Evolutionary conservation across 2,329 filamentous ascomycete species (phyloP).

Genomic region (Sporothrix protearum): DNA sequence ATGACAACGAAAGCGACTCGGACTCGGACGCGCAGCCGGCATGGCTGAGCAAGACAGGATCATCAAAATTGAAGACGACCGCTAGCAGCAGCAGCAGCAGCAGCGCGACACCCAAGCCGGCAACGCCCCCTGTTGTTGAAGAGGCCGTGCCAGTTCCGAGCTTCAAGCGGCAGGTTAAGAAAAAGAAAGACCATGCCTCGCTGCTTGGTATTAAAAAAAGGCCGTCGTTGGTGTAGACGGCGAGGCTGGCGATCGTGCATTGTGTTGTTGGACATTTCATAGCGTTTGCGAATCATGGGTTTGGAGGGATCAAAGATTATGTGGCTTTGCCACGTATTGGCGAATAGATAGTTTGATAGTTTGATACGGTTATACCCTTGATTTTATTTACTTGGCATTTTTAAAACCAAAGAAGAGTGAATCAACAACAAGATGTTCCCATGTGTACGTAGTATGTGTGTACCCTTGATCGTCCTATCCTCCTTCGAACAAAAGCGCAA

Average conservation of each 20-base stretch:
- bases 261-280: neutral
- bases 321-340: neutral
- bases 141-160: conserved; percentile 40
- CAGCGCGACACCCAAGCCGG: conserved; percentile 33
- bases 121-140: neutral
- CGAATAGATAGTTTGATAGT: neutral
- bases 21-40: neutral
- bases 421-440: neutral
- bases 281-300: neutral
- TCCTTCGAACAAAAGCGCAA: neutral
- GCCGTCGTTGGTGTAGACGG: conserved; percentile 51
- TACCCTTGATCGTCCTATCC: neutral
- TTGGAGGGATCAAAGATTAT: neutral
- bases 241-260: neutral
- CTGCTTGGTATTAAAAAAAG: conserved; percentile 87
- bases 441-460: conserved; percentile 2
- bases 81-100: conserved; percentile 35
- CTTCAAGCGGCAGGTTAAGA: conserved; percentile 74
- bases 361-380: neutral
- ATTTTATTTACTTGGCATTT: neutral
- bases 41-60: conserved; percentile 26
- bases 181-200: conserved; percentile 77
- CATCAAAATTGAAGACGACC: conserved; percentile 32
- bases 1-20: neutral
- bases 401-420: neutral